A percentile compares a stretch with the other conserved stretches of the same genome.
Evolutionary conservation across 305 asterid genomes (phyloP).

Genomic region (Solanum aculeatissimum): DNA sequence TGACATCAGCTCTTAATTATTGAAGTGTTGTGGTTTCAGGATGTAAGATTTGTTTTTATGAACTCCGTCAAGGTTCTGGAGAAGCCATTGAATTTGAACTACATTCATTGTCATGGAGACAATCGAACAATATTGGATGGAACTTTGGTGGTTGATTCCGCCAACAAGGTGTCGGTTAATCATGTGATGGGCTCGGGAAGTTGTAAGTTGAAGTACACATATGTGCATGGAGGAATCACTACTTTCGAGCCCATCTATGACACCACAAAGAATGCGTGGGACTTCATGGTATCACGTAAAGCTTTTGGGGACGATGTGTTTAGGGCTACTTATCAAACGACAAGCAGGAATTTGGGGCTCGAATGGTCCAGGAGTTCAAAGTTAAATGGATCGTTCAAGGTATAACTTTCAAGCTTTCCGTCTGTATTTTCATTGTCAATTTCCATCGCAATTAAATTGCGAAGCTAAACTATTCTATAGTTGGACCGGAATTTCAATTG

Average conservation of each 20-base stretch:
- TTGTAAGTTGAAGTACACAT: constrained; percentile 65
- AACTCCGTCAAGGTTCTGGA: constrained; percentile 49
- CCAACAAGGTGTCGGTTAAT: constrained; percentile 77
- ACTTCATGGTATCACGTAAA: constrained; percentile 55
- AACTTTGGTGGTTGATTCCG: constrained; percentile 56
- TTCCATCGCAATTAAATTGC: constrained; percentile 1
- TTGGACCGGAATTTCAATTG: not conserved
- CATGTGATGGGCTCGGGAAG: constrained; percentile 57
- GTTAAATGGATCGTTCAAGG: constrained; percentile 70
- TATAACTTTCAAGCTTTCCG: constrained; percentile 9
- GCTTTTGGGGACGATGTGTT: constrained; percentile 54
- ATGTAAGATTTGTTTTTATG: constrained; percentile 75
- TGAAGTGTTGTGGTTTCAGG: constrained; percentile 25
- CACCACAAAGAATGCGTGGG: constrained; percentile 67
- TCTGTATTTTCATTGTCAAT: constrained; percentile 1
- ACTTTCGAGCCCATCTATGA: constrained; percentile 79
- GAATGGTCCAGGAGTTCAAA: constrained; percentile 75
- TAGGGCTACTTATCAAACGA: constrained; percentile 68
- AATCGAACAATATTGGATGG: constrained; percentile 66
- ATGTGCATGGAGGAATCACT: constrained; percentile 56
- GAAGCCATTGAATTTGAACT: constrained; percentile 75
- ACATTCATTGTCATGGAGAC: constrained; percentile 57
- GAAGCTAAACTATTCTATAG: not conserved
- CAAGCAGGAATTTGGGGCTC: constrained; percentile 66
- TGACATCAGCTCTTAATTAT: not conserved